Evolutionary conservation across 192 early-diverging fungal genomes (phyloP), one percentile per base, ranked within the genome.

Genomic region (Oehlia diaphana): DNA sequence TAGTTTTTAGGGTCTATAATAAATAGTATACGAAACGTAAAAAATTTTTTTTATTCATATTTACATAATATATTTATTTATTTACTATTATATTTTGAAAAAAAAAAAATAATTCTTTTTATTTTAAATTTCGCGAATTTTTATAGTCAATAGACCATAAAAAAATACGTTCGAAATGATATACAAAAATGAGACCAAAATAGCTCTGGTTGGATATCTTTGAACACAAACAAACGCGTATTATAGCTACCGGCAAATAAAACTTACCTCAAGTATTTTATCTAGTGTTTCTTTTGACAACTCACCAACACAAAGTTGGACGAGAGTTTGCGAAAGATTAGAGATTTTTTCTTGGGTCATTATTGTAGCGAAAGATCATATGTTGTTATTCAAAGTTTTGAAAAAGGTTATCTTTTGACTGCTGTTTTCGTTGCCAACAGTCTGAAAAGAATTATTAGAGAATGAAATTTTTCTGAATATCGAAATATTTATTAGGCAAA

Each of bases 1-100:
- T 83, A 47, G 75, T 82, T 58, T 78, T 66, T 23, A 84, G 23
- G 23, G 23, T 67, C 53, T 58, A 21, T 6, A 21, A 58, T 58
- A 58, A 21, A 21, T 47, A 47, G 10, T 47, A 47, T 47, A 19
- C 16, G 50, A 7, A 21, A 58, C 14, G 7, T 58, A 21, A 58
- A 21, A 7, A 19, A 14, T 4, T 4, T 58, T 58, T 58, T 58
- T 58, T 16, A 21, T 21, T 58, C 53, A 58, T 58, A 19, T 58
- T 58, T 16, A 19, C 16, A 19, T 19, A 58, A 58, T 58, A 58
- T 58, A 58, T 21, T 7, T 58, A 58, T 21, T 58, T 21, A 58
- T 58, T 7, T 58, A 21, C 14, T 21, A 7, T 21, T 21, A 58
- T 58, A n/a, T 58, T 58, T 53, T 53, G 16, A 53, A 53, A 13